Evolutionary conservation across 2,329 filamentous ascomycete species (phyloP).

Genomic region (Grosmannia serpens): DNA sequence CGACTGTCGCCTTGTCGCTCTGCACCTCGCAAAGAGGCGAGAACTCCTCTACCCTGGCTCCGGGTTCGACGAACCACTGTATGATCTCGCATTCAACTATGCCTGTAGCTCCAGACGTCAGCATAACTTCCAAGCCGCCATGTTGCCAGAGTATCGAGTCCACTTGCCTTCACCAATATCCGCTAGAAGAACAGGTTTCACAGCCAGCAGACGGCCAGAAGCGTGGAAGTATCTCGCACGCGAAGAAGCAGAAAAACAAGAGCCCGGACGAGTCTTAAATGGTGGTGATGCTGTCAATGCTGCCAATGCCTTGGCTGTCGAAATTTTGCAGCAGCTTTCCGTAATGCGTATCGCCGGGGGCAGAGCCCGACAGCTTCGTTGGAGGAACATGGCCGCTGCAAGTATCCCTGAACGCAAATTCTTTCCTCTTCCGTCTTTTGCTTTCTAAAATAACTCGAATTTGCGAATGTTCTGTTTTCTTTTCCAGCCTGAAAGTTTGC

Average conservation of each 20-base stretch:
- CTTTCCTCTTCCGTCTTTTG: neutral
- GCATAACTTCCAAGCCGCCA: neutral
- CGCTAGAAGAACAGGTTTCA: conserved; percentile 73
- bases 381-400: conserved; percentile 42
- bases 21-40: conserved; percentile 96
- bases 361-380: conserved; percentile 36
- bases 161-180: conserved; percentile 69
- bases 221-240: conserved; percentile 31
- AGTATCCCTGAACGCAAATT: neutral
- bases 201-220: conserved; percentile 35
- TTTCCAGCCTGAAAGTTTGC: neutral
- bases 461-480: neutral
- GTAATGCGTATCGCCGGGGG: conserved; percentile 20
- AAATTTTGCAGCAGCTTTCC: neutral
- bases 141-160: too few relatives aligned
- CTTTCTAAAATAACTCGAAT: neutral
- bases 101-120: conserved; percentile 36
- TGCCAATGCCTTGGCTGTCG: neutral
- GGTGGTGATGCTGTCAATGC: neutral
- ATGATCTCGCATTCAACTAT: conserved; percentile 98
- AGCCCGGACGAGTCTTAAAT: neutral
- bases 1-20: conserved; percentile 81
- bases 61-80: conserved; percentile 97
- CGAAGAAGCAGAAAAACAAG: neutral
- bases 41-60: conserved; percentile 93